These are phyloP conservation scores for Lactarius psammicola DNA, from an alignment of 768 basidiomycete genomes.

Conservation along the genomic window DNA sequence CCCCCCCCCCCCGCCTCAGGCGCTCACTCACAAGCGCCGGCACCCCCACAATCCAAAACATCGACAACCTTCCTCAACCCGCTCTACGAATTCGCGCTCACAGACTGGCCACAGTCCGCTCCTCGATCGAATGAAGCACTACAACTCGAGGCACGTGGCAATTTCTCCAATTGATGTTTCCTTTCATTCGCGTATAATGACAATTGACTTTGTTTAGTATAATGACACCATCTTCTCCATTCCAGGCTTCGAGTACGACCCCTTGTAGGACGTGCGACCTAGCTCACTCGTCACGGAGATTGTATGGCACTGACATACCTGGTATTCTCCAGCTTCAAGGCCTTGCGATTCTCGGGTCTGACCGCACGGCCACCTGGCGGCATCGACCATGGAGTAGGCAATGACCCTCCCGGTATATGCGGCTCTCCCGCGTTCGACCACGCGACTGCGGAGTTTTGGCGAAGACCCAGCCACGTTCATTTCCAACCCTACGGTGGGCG, in stretches of 20 bases:
- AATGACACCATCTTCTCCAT: neutral
- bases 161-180: neutral
- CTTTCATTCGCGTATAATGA: neutral
- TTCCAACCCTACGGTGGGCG: constrained; percentile 4
- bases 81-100: constrained; percentile 1
- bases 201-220: neutral
- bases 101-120: neutral
- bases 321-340: neutral
- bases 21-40: too few species aligned
- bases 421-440: neutral
- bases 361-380: neutral
- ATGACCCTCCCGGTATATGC: constrained; percentile 5
- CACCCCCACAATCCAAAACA: too few species aligned
- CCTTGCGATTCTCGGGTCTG: constrained; percentile 1
- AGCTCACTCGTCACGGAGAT: neutral
- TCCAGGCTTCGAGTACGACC: neutral
- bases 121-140: neutral
- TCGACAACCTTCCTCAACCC: neutral
- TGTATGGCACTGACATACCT: neutral
- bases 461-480: constrained; percentile 6
- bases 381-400: constrained; percentile 7
- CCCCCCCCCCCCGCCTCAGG: neutral
- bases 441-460: neutral
- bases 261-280: neutral
- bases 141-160: constrained; percentile 4